A percentile compares a stretch with the other conserved stretches of the same genome.
phyloP scores from a whole-genome alignment of 345 rosid species.

The thale cress (Arabidopsis thaliana) region DNA sequence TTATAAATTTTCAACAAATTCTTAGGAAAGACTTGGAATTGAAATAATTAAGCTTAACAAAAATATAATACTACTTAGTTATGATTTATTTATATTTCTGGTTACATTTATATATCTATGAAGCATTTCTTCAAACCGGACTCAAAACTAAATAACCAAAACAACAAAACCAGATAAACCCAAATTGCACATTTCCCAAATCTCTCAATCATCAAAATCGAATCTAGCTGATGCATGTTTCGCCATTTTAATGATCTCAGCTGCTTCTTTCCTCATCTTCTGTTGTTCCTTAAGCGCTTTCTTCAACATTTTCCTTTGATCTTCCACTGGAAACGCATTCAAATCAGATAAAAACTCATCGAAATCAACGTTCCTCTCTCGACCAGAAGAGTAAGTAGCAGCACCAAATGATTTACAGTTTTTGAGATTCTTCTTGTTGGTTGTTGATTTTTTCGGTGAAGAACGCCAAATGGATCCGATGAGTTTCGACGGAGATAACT shows the following conservation, averaged over 20 bases:
- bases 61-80: background rate
- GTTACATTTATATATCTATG: background rate
- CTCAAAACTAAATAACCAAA: constrained; percentile 6
- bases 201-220: constrained; percentile 39
- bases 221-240: constrained; percentile 64
- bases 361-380: constrained; percentile 46
- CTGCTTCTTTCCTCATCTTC: constrained; percentile 68
- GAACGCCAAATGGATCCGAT: constrained; percentile 74
- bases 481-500: constrained; percentile 61
- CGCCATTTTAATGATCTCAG: constrained; percentile 67
- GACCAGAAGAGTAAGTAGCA: constrained; percentile 30
- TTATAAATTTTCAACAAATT: background rate
- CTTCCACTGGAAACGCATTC: constrained; percentile 58
- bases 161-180: background rate
- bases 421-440: constrained; percentile 42
- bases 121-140: background rate
- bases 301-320: constrained; percentile 58
- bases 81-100: constrained; percentile 26
- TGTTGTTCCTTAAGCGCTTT: constrained; percentile 71
- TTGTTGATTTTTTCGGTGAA: constrained; percentile 54
- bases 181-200: background rate
- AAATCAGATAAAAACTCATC: constrained; percentile 60
- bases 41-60: background rate
- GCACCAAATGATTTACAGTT: constrained; percentile 22
- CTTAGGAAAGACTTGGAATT: background rate